These are phyloP conservation scores for Eucalyptus shirleyi DNA, from an alignment of 345 rosid species.

Conservation along the genomic window DNA sequence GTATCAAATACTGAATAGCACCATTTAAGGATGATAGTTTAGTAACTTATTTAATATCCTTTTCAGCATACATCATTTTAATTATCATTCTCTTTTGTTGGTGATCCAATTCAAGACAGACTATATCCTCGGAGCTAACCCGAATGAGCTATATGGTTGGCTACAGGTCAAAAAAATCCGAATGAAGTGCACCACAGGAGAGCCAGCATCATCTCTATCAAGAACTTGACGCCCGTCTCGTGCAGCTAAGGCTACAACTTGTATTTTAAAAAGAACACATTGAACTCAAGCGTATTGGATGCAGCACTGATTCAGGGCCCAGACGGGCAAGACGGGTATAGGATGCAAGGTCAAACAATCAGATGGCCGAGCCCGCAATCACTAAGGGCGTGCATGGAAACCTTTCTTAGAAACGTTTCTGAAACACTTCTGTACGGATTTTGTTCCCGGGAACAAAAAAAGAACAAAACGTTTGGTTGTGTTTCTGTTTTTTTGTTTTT, in stretches of 20 bases:
- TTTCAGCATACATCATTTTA: not conserved
- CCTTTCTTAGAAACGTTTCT: too few species aligned
- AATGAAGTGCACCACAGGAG: conserved; percentile 31
- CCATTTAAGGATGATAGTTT: not conserved
- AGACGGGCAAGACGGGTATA: conserved; percentile 34
- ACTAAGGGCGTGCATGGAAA: too few species aligned
- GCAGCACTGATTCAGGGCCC: conserved; percentile 77
- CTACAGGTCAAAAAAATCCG: conserved; percentile 26
- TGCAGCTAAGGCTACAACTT: conserved; percentile 20
- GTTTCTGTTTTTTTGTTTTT: too few species aligned
- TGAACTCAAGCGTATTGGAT: conserved; percentile 44
- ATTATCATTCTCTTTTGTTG: not conserved
- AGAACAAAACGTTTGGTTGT: too few species aligned
- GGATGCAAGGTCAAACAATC: conserved; percentile 34
- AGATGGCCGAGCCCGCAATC: conserved; percentile 35
- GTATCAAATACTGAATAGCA: not conserved
- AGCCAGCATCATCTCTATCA: conserved; percentile 23
- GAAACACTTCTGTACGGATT: too few species aligned
- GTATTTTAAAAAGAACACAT: conserved; percentile 22
- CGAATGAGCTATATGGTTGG: conserved; percentile 47
- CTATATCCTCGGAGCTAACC: conserved; percentile 36
- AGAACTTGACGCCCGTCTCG: conserved; percentile 2
- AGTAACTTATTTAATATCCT: not conserved
- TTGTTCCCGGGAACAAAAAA: too few species aligned
- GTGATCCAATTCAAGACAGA: conserved; percentile 1